Evolutionary conservation across 1,139 yeast genomes (phyloP), one percentile per base, ranked within the genome.

Genomic region (Saccharomycopsis phalli): DNA sequence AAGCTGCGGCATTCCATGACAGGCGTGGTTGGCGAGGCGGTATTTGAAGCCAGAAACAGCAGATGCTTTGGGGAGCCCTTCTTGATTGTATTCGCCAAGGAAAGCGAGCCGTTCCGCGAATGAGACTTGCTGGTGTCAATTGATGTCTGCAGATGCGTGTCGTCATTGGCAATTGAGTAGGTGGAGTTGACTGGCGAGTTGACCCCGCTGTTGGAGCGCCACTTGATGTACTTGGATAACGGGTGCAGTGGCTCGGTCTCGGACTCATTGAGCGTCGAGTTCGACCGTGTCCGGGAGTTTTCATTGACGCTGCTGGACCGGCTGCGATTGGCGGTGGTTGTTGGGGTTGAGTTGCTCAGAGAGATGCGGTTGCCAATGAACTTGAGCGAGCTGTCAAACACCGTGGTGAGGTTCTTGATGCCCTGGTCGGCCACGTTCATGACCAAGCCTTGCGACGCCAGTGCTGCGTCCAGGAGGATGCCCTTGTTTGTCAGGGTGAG

Each of bases 391-490:
- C 38, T 20, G 27, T 44, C 47, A 16, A 44, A 38, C 4, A 42
- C 47, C n/a, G 38, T 25, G 5, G 36, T 14, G 4, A 42, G 18
- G 26, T 40, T 42, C n/a, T 34, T 32, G 20, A 42, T 14, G 14
- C 46, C 46, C 14, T 42, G 46, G 18, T 42, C 46, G 4, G 46
- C 46, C 7, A 32, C 46, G 25, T 32, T 39, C 20, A 42, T 11
- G 13, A 42, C 44, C 8, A 42, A 13, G n/a, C 46, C 46, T 11
- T 30, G 20, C 4, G 42, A 26, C n/a, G 32, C 40, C 4, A 11
- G 13, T 8, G 44, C 41, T 3, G 38, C 38, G 13, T 39, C 42
- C 21, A 5, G 27, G 8, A 30, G 28, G 4, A 16, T 7, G 4
- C 35, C 19, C 17, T 21, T 17, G 4, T n/a, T 33, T n/a, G 31